These are phyloP conservation scores for Pezicula rhizophila DNA, from an alignment of 2,329 filamentous ascomycete genomes.

Conservation along the genomic window DNA sequence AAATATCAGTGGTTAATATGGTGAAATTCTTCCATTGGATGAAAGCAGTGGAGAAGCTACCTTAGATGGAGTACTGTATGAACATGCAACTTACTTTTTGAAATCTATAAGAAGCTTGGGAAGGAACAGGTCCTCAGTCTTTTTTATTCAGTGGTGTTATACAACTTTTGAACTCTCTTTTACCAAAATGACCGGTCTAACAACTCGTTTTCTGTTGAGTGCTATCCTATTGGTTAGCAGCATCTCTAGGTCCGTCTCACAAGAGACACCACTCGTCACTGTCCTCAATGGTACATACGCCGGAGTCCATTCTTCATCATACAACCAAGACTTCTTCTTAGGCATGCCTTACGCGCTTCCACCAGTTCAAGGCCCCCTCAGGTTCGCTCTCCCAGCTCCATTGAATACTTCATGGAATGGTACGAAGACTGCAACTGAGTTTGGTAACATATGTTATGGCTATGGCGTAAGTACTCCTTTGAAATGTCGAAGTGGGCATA, in stretches of 20 bases:
- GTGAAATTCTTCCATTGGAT: neutral
- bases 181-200: neutral
- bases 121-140: neutral
- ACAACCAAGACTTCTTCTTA: slow-evolving; percentile 3
- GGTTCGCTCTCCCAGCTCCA: neutral
- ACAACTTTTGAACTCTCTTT: neutral
- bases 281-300: slow-evolving; percentile 1
- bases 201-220: neutral
- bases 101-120: neutral
- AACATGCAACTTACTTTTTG: neutral
- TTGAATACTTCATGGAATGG: slow-evolving; percentile 1
- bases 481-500: neutral
- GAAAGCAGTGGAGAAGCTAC: neutral
- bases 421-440: slow-evolving; percentile 1
- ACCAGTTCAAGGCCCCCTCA: slow-evolving; percentile 1
- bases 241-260: neutral
- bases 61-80: neutral
- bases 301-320: neutral
- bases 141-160: neutral
- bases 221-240: neutral
- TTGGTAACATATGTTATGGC: neutral
- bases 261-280: neutral
- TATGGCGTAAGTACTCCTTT: neutral
- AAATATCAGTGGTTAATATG: neutral
- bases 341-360: slow-evolving; percentile 4